Conservation (phyloP, 1,139 yeast species). For the Protomyces pachydermus region DNA sequence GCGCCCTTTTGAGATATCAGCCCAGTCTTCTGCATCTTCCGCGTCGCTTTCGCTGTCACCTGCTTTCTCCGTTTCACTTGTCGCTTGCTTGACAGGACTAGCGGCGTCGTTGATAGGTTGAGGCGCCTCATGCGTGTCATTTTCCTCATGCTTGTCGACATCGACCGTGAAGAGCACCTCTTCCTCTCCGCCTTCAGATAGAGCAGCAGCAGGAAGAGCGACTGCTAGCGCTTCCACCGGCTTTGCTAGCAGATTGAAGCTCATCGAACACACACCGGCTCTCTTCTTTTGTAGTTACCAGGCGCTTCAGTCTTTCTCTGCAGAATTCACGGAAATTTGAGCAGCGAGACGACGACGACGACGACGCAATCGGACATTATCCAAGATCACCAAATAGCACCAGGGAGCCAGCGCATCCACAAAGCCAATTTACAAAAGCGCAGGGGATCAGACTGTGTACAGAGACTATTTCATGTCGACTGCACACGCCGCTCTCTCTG, state of each 20-base stretch:
- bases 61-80: neutral
- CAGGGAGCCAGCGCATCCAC: neutral
- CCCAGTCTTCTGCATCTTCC: constrained; percentile 9
- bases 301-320: neutral
- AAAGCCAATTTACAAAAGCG: neutral
- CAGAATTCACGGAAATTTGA: neutral
- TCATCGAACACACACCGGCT: neutral
- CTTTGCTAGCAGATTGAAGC: neutral
- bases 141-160: neutral
- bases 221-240: neutral
- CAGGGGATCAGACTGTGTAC: neutral
- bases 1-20: constrained; percentile 23
- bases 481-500: neutral
- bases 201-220: neutral
- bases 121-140: too few relatives aligned
- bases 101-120: too few relatives aligned
- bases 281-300: neutral
- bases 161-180: neutral
- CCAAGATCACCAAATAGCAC: neutral
- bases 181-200: neutral
- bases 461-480: neutral
- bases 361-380: too few relatives aligned
- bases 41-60: neutral
- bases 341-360: neutral
- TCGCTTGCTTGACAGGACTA: too few relatives aligned